Conservation (phyloP, 176 grass and related monocot genomes). For the Triticum monococcum region DNA sequence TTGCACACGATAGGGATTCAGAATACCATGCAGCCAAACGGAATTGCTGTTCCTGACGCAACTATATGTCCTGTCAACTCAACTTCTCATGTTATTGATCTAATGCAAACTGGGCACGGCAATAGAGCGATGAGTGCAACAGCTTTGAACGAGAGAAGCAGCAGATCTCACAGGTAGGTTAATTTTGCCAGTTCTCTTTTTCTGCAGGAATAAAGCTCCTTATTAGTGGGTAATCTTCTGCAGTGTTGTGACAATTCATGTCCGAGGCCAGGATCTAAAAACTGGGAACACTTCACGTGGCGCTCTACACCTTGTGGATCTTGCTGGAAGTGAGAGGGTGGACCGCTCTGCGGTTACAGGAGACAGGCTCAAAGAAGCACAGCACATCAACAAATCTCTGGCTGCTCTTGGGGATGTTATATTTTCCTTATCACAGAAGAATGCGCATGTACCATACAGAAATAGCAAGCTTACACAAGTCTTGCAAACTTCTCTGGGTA, state of each 20-base stretch:
- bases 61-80: constrained; percentile 71
- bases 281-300: constrained; percentile 52
- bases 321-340: constrained; percentile 84
- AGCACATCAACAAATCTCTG: constrained; percentile 88
- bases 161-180: constrained; percentile 82
- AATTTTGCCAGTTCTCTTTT: constrained; percentile 8
- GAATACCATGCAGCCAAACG: constrained; percentile 68
- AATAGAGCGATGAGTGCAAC: constrained; percentile 84
- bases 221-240: constrained; percentile 23
- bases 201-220: background rate
- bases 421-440: constrained; percentile 81
- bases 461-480: constrained; percentile 97
- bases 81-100: constrained; percentile 74
- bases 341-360: constrained; percentile 78
- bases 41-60: constrained; percentile 80
- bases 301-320: constrained; percentile 81
- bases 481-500: constrained; percentile 80
- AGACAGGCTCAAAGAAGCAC: constrained; percentile 87
- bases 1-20: constrained; percentile 72
- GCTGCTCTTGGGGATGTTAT: constrained; percentile 87
- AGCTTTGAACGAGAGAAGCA: constrained; percentile 91
- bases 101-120: constrained; percentile 71
- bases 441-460: constrained; percentile 69
- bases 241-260: constrained; percentile 85
- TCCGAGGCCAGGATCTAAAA: constrained; percentile 62